Base-by-base conservation (phyloP, 306 rosid species). In the Vigna trinervia region DNA sequence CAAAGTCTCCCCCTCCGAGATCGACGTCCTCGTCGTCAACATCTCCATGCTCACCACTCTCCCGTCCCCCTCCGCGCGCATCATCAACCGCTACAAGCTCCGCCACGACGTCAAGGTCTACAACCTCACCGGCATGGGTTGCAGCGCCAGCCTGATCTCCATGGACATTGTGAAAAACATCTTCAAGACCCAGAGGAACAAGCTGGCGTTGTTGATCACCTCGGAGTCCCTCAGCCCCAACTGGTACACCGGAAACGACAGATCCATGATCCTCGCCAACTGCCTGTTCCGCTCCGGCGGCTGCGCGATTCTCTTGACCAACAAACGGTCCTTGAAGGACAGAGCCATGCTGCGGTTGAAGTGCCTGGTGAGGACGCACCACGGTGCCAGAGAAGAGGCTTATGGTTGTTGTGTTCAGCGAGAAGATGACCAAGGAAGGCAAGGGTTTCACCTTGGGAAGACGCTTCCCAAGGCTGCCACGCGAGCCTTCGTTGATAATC, bases 51-150 rank as follows among this genome's bases (percentile, higher is more conserved):
- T 94, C 3, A 64, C 96, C 0, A 1, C 82, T 0, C 51, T 87
- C 3, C 98, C 98, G 5, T 94, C 98, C 0, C 46, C 92, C 2
- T 69, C 98, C 0, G 73, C 96, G 0, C 68, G 88, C 5, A 92
- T 94, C 43, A 82, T 94, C 20, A 89, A 90, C 69, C 90, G 23
- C 23, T 94, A 85, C 87, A 94, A 89, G 71, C 1, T 94, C 82
- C 80, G 91, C 6, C 86, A 90, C 11, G 93, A 94, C 45, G 63
- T 94, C 6, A 95, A 95, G 71, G 99, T 89, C 5, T 92, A 80
- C 76, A 95, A 92, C 22, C 90, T 95, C 82, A 88, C 88, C 8
- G 99, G 94, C 0, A 95, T 95, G 99, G 99, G 99, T 0, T 95
- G 99, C 76, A 89, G 96, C 23, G 99, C 99, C 0, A 92, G 97